Evolutionary conservation across 129 eudicot genomes (phyloP), one percentile per base, ranked within the genome.

Genomic region (Dittrichia graveolens): DNA sequence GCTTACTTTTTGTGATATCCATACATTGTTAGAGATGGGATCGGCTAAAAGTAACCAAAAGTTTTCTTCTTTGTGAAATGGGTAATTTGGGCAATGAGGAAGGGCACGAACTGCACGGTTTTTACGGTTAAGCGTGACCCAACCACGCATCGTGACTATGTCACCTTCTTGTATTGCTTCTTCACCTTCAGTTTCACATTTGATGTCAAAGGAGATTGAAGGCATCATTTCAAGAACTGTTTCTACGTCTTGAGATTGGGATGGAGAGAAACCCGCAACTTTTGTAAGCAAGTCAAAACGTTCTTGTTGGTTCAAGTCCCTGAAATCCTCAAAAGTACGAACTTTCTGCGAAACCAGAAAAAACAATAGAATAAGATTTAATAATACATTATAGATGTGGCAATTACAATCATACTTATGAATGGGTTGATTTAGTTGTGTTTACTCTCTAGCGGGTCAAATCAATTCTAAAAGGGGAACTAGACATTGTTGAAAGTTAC

Each of bases 141-240:
- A 92, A 69, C 96, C 92, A 46, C 89, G 89, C 86, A 89, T 78
- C 19, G 96, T 92, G 15, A 92, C 98, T 18, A 89, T 82, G 55
- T 92, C 96, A 11, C 96, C 96, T 80, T 92, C 98, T 67, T 92
- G 98, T 24, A 92, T 83, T 38, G 96, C 96, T 74, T 92, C 98
- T 80, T 92, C 98, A n/a, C 98, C 96, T 83, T 92, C 98, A 0
- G 98, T 92, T 67, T 92, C 98, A 61, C 94, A 89, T 48, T 85
- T 83, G 71, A 89, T 69, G 34, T 92, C 98, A 12, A 89, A 55
- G 57, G 83, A 69, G 41, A 92, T 80, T 61, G 88, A 81, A 14
- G 98, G 98, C 89, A 92, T 85, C 94, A 84, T 89, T 56, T 92
- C 95, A 3, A 92, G 88, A 10, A 92, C 96, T 31, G 52, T 78